phyloP scores from a whole-genome alignment of 2,329 filamentous ascomycete genomes.

The Apiospora saccharicola region DNA sequence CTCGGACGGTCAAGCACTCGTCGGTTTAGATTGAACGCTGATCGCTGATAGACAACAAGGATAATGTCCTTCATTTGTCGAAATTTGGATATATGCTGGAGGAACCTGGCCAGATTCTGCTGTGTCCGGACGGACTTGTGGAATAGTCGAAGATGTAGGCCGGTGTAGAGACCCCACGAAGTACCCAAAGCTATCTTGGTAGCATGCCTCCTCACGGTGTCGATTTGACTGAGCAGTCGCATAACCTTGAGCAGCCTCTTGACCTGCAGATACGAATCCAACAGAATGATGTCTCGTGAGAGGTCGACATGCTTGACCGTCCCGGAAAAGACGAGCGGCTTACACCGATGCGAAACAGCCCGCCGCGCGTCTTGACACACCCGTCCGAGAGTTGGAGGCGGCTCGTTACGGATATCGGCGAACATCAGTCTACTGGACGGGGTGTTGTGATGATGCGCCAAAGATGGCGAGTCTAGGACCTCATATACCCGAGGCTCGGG shows the following conservation, averaged over 20 bases:
- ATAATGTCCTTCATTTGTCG: constrained; percentile 49
- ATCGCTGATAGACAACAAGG: constrained; percentile 56
- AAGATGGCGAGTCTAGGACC: constrained; percentile 53
- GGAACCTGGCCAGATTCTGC: constrained; percentile 51
- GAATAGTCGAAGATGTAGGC: constrained; percentile 54
- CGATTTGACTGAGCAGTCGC: constrained; percentile 54
- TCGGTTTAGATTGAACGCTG: constrained; percentile 49
- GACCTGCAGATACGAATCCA: constrained; percentile 57
- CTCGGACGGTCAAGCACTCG: constrained; percentile 31
- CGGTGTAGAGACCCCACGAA: constrained; percentile 54
- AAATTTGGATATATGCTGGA: constrained; percentile 51
- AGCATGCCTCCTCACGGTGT: constrained; percentile 50
- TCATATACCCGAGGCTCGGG: constrained; percentile 55
- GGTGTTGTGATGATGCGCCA: constrained; percentile 46
- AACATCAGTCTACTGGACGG: constrained; percentile 54
- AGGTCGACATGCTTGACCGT: constrained; percentile 58
- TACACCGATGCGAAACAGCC: constrained; percentile 52
- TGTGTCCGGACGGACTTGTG: constrained; percentile 51
- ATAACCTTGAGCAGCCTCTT: constrained; percentile 55
- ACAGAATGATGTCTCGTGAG: constrained; percentile 53
- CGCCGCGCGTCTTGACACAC: constrained; percentile 54
- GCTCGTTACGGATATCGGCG: constrained; percentile 54
- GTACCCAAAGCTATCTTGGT: constrained; percentile 54
- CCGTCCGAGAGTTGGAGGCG: constrained; percentile 51
- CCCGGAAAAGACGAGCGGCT: constrained; percentile 51